These are phyloP conservation scores for Fraxinus sp. DNA, from an alignment of 305 asterid genomes.

Conservation along the genomic window DNA sequence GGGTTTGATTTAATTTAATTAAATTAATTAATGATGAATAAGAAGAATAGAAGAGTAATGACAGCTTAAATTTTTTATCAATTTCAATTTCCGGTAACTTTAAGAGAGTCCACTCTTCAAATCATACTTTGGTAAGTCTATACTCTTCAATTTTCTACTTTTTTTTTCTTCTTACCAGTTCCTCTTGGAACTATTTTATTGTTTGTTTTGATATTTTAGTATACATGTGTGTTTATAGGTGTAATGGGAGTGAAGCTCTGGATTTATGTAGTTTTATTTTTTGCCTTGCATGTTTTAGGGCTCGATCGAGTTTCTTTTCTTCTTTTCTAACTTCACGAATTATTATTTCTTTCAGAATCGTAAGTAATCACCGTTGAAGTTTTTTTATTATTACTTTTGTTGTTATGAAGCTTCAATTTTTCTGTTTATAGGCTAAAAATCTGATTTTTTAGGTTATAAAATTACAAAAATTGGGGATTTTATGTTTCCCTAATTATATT, in stretches of 20 bases:
- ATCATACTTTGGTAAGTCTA: slow-evolving; percentile 25
- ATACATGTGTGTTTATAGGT: neutral
- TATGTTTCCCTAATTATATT: neutral
- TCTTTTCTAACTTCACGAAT: neutral
- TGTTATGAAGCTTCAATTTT: neutral
- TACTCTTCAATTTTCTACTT: neutral
- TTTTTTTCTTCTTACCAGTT: neutral
- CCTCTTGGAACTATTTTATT: neutral
- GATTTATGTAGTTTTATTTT: slow-evolving; percentile 19
- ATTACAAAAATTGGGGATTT: neutral
- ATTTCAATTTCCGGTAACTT: slow-evolving; percentile 21
- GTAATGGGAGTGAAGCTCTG: slow-evolving; percentile 5
- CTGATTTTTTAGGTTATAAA: neutral
- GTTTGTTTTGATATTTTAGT: neutral
- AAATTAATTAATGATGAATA: neutral
- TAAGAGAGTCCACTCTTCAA: slow-evolving; percentile 20
- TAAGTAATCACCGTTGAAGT: neutral
- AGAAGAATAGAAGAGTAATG: slow-evolving; percentile 9
- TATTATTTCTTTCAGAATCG: neutral
- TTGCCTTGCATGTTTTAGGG: slow-evolving; percentile 35
- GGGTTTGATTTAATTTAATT: slow-evolving; percentile 1
- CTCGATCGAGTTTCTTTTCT: slow-evolving; percentile 29
- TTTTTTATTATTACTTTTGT: neutral
- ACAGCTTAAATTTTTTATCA: neutral
- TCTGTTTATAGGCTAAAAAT: neutral